Evolutionary conservation across 2,329 filamentous ascomycete genomes (phyloP), one percentile per base, ranked within the genome.

Genomic region (Neurospora sp.): DNA sequence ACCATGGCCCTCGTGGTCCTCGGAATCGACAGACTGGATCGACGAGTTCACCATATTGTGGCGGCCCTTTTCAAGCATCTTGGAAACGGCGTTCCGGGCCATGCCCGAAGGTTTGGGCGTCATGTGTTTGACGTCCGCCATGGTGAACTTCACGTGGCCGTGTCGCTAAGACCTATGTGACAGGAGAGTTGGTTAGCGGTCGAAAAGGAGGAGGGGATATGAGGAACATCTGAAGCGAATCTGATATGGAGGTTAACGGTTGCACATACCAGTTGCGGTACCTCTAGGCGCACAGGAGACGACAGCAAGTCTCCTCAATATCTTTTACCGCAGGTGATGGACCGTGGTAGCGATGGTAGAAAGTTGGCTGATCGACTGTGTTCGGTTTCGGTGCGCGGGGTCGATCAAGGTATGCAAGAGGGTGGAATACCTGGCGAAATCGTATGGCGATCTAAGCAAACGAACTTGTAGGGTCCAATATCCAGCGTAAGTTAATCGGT

Each of bases 1-100:
- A 28, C 66, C 69, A 33, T 8, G 37, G 41, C 68, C 69, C 4
- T 72, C 68, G 4, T 68, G 10, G 11, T 72, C 71, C 23, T 70
- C 70, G 4, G 69, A 38, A 33, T 71, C 69, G 23, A 52, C 28
- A 8, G 66, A 67, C 39, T 33, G 19, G 66, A 43, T 36, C 28
- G 52, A 62, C 3, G 52, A 62, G 52, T 6, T 62, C 23, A 36
- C 23, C 52, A 62, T 36, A 3, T 33, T 62, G 15, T 62, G 52
- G 23, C 52, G 52, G 28, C 52, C 52, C 28, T 62, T 62, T 36
- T 62, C 52, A 17, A 62, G 52, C 52, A 62, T 62, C 12, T 62
- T 33, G 28, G 52, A 62, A n/a, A 62, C 52, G 4, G 52, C 28
- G 6, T 36, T 62, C 12, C 52, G 52, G 23, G 23, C 52, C 52